phyloP scores from a whole-genome alignment of 345 rosid genomes.

The Barbarea vulgaris region DNA sequence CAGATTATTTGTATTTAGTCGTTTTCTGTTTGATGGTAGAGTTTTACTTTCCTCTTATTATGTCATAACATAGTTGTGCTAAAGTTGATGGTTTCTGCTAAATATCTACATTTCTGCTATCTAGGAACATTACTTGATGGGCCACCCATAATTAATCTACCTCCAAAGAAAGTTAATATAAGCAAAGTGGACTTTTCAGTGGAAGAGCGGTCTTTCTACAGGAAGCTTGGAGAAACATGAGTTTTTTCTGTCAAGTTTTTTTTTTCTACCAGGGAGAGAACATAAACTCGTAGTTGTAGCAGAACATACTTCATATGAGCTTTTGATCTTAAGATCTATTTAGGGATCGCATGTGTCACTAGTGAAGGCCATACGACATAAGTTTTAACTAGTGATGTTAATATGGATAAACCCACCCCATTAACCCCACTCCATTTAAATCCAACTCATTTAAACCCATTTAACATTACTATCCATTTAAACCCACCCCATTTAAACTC shows the following conservation, averaged over 20 bases:
- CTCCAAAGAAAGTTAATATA: conserved; percentile 71
- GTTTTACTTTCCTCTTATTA: not conserved
- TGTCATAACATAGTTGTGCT: not conserved
- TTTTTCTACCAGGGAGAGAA: conserved; percentile 1
- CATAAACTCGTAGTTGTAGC: conserved; percentile 7
- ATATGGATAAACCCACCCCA: too few relatives aligned
- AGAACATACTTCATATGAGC: too few relatives aligned
- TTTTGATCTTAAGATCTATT: not conserved
- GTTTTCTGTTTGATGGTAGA: not conserved
- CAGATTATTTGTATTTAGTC: not conserved
- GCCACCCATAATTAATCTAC: conserved; percentile 77
- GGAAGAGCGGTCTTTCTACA: conserved; percentile 88
- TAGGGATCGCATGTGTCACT: not conserved
- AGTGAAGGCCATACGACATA: not conserved
- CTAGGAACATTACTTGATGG: conserved; percentile 86
- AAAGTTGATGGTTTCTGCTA: conserved; percentile 34
- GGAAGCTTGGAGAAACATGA: conserved; percentile 35
- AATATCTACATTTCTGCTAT: conserved; percentile 34
- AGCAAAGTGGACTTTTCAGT: conserved; percentile 72
- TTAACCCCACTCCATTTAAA: too few relatives aligned
- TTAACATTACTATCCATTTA: too few relatives aligned
- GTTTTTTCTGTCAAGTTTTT: not conserved
- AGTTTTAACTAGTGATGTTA: too few relatives aligned
- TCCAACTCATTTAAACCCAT: too few relatives aligned
- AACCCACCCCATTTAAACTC: too few relatives aligned